Evolutionary conservation across 2,329 filamentous ascomycete species (phyloP), one percentile per base, ranked within the genome.

Genomic region (Hymenoscyphus scutula): DNA sequence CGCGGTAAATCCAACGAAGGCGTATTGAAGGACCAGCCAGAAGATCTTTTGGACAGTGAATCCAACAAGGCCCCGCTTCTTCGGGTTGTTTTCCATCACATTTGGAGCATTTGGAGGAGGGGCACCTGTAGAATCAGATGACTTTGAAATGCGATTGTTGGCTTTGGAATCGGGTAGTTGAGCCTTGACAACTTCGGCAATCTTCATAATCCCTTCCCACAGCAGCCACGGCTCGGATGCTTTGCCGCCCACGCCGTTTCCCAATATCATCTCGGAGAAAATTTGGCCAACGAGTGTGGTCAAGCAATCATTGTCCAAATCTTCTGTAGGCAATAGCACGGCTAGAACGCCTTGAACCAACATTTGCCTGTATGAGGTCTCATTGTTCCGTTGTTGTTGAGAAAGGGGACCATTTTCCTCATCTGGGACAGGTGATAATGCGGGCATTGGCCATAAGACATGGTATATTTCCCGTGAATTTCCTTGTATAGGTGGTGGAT

Each of bases 281-380:
- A 98, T 90, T 76, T 97, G 92, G 60, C 88, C 87, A 65, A 97
- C 89, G 65, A 99, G 81, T 38, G 91, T 84, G 62, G 90, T 89
- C 71, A 98, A 81, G 74, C 91, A 96, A 60, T 86, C 86, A 74
- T 97, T 98, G 72, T 94, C 87, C 45, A 98, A 80, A 74, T 98
- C 94, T 72, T 98, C 94, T 17, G 92, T 95, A 10, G 95, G 95
- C 23, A 99, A 82, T 17, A 99, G 83, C 59, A 97, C 82, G 27
- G 91, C 89, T 65, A 99, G 80, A 41, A 92, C 82, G 32, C 89
- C 91, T 72, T 93, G 88, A 17, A 93, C 89, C n/a, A 98, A 81
- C 62, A 98, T 80, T 73, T 96, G 91, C 69, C 94, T 89, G 80
- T 97, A 98, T 54, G 86, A 82, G 29, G 83, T 82, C 78, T 98